Evolutionary conservation across 1,284 basidiomycete genomes (phyloP).

Genomic region (Tilletia indica): DNA sequence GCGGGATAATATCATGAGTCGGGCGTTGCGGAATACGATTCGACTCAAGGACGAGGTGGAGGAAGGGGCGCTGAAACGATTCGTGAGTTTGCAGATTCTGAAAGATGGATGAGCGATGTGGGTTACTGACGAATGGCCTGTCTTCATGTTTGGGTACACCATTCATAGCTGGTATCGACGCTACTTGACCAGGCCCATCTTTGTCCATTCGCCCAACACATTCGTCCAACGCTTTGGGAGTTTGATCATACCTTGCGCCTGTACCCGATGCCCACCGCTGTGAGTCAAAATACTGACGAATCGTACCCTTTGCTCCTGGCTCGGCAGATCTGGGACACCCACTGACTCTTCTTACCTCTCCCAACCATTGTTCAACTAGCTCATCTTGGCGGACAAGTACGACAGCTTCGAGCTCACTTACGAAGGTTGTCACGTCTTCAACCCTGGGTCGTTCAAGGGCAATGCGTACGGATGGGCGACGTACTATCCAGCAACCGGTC

Average conservation of each 20-base stretch:
- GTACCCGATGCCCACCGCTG: slow-evolving; percentile 89
- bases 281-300: slow-evolving; percentile 58
- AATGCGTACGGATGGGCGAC: slow-evolving; percentile 35
- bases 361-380: slow-evolving; percentile 61
- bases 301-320: too few species aligned
- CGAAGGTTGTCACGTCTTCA: slow-evolving; percentile 97
- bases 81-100: slow-evolving; percentile 28
- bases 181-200: slow-evolving; percentile 63
- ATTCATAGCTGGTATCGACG: slow-evolving; percentile 49
- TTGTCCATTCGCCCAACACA: slow-evolving; percentile 70
- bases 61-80: slow-evolving; percentile 46
- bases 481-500: slow-evolving; percentile 34
- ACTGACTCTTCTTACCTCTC: background rate
- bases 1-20: slow-evolving; percentile 87
- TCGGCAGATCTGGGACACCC: background rate
- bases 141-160: background rate
- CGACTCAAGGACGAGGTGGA: slow-evolving; percentile 41
- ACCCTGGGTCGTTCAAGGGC: slow-evolving; percentile 68
- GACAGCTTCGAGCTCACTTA: slow-evolving; percentile 95
- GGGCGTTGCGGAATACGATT: slow-evolving; percentile 77
- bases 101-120: background rate
- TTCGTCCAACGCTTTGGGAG: slow-evolving; percentile 85
- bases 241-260: slow-evolving; percentile 87
- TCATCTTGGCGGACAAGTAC: slow-evolving; percentile 94
- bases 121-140: background rate